These are phyloP conservation scores for Fomitopsis pinicola DNA, from an alignment of 1,284 basidiomycete genomes.

Conservation along the genomic window DNA sequence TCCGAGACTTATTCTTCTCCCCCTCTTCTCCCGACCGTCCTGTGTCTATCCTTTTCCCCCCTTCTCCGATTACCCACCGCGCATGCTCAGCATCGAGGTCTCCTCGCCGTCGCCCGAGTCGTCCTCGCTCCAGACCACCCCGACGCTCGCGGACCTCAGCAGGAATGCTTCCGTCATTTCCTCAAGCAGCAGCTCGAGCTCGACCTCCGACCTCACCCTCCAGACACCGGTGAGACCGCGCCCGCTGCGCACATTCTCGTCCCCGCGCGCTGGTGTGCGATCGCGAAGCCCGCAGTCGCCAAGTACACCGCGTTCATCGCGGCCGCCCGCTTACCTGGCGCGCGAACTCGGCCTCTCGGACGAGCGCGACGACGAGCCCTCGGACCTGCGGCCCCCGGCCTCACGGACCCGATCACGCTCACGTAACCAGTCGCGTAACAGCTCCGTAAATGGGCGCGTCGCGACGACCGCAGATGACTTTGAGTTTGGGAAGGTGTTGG, in stretches of 20 bases:
- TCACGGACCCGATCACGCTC: slow-evolving; percentile 37
- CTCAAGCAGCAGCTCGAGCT: slow-evolving; percentile 61
- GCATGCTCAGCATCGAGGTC: slow-evolving; percentile 40
- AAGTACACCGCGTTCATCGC: slow-evolving; percentile 37
- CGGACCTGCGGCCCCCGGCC: slow-evolving; percentile 25
- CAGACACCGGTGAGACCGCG: slow-evolving; percentile 46
- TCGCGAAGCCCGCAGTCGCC: slow-evolving; percentile 50
- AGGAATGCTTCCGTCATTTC: slow-evolving; percentile 74
- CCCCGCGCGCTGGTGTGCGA: slow-evolving; percentile 40
- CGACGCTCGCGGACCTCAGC: slow-evolving; percentile 59
- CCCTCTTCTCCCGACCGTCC: neutral
- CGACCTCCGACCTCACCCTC: slow-evolving; percentile 37
- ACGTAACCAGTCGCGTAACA: slow-evolving; percentile 41
- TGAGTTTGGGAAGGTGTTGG: slow-evolving; percentile 63
- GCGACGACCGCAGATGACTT: slow-evolving; percentile 53
- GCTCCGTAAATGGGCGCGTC: slow-evolving; percentile 42
- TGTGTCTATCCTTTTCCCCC: slow-evolving; percentile 5
- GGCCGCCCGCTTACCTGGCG: slow-evolving; percentile 57
- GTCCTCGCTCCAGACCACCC: slow-evolving; percentile 23
- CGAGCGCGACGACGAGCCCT: slow-evolving; percentile 24
- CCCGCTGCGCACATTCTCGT: slow-evolving; percentile 63
- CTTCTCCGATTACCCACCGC: slow-evolving; percentile 13
- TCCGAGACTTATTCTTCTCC: slow-evolving; percentile 1
- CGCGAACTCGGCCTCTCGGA: slow-evolving; percentile 50
- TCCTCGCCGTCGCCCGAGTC: slow-evolving; percentile 34